Evolutionary conservation across 2,329 filamentous ascomycete genomes (phyloP).

Genomic region (Ploettnerulaceae sp.): DNA sequence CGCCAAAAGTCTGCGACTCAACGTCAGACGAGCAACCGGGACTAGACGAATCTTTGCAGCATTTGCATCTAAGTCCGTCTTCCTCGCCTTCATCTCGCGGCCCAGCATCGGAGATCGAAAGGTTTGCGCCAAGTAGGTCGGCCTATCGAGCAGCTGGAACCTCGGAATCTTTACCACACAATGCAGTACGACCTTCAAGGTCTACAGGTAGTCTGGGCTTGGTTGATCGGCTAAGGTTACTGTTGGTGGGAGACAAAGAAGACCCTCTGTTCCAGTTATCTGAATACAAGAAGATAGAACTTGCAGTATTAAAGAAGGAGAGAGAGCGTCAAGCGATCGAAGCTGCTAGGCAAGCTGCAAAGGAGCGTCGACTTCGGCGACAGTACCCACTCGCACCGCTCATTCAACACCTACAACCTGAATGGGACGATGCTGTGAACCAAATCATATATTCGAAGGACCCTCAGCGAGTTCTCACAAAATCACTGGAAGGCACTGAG

Average conservation of each 20-base stretch:
- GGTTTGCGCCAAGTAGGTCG: background rate
- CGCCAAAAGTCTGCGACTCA: too few species aligned
- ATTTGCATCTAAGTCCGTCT: background rate
- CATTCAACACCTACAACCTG: slow-evolving; percentile 31
- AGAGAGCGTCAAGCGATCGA: slow-evolving; percentile 17
- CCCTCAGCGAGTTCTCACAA: slow-evolving; percentile 37
- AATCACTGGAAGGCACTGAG: slow-evolving; percentile 45
- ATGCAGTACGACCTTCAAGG: background rate
- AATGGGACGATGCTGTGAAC: slow-evolving; percentile 39
- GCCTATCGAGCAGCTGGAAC: slow-evolving; percentile 6
- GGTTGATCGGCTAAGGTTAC: background rate
- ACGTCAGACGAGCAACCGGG: too few species aligned
- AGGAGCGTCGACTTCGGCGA: slow-evolving; percentile 26
- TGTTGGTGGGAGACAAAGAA: slow-evolving; percentile 8
- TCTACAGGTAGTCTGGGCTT: background rate
- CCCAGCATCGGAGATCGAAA: background rate
- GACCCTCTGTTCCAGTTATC: slow-evolving; percentile 4
- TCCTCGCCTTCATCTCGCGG: background rate
- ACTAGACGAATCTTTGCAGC: slow-evolving; percentile 1
- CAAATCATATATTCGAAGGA: slow-evolving; percentile 28
- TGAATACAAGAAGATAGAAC: slow-evolving; percentile 9
- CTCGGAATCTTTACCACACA: slow-evolving; percentile 10
- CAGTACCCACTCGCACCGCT: slow-evolving; percentile 23
- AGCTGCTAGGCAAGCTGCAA: slow-evolving; percentile 20
- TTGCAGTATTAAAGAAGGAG: slow-evolving; percentile 9